Evolutionary conservation across 352 stramenopile genomes (phyloP).

Genomic region (Globisporangium orthogonon): DNA sequence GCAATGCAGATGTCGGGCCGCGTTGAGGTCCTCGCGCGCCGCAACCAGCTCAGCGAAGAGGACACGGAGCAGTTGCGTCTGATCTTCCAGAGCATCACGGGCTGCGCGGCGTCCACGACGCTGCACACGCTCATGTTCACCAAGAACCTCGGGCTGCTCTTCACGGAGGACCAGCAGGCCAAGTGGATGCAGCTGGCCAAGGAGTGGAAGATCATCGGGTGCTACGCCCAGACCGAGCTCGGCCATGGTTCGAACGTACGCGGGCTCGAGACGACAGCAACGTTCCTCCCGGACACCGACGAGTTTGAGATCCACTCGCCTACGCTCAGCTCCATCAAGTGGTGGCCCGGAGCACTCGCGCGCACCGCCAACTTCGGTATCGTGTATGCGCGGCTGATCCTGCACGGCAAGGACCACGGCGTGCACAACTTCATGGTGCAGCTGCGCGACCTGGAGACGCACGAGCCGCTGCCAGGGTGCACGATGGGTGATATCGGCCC

Average conservation of each 20-base stretch:
- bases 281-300: conserved; percentile 81
- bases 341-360: conserved; percentile 90
- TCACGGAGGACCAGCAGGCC: conserved; percentile 41
- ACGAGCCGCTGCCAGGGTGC: conserved; percentile 80
- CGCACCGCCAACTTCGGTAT: conserved; percentile 88
- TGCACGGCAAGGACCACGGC: conserved; percentile 58
- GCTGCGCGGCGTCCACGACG: conserved; percentile 21
- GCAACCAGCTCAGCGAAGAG: conserved; percentile 43
- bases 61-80: conserved; percentile 48
- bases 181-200: conserved; percentile 54
- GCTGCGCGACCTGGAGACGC: conserved; percentile 40
- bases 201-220: conserved; percentile 73
- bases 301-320: conserved; percentile 91
- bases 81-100: conserved; percentile 52
- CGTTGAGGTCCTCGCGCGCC: conserved; percentile 49
- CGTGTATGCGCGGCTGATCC: conserved; percentile 82
- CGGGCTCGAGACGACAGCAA: conserved; percentile 89
- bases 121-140: conserved; percentile 60
- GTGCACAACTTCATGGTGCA: conserved; percentile 94
- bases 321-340: conserved; percentile 92
- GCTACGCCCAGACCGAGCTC: conserved; percentile 95
- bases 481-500: conserved; percentile 89
- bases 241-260: conserved; percentile 92
- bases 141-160: conserved; percentile 56
- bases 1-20: conserved; percentile 47